Conservation (phyloP, 257 asterid genomes). For the Hygrophila difformis region DNA sequence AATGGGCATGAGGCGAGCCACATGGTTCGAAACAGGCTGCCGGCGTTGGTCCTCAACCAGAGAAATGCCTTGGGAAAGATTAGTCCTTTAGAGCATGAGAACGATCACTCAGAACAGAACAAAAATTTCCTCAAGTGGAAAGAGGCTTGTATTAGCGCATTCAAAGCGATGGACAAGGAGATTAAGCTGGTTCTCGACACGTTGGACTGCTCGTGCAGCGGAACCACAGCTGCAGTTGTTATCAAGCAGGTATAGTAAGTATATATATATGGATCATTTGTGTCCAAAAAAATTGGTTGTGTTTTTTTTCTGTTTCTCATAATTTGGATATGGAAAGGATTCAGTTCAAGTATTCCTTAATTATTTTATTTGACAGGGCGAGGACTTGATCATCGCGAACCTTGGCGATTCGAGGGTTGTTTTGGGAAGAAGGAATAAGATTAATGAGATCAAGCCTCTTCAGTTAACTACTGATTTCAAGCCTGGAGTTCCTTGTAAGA, state of each 20-base stretch:
- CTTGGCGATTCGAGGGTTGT: constrained; percentile 85
- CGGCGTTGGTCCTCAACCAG: constrained; percentile 46
- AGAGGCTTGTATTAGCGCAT: constrained; percentile 53
- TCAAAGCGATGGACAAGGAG: constrained; percentile 60
- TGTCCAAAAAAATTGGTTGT: not conserved
- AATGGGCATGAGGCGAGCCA: constrained; percentile 66
- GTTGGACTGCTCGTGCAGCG: constrained; percentile 64
- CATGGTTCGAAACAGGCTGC: constrained; percentile 59
- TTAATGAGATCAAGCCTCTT: constrained; percentile 40
- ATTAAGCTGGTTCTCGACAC: constrained; percentile 37
- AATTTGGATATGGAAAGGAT: not conserved
- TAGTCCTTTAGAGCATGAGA: constrained; percentile 15
- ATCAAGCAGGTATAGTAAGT: constrained; percentile 51
- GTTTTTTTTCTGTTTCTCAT: too few relatives aligned
- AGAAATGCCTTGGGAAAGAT: constrained; percentile 30
- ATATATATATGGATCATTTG: not conserved
- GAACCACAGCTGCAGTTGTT: constrained; percentile 59
- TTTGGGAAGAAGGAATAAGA: constrained; percentile 46
- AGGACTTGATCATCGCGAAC: constrained; percentile 58
- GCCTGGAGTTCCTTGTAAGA: constrained; percentile 66
- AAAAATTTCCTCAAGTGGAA: constrained; percentile 49
- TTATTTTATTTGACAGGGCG: too few relatives aligned
- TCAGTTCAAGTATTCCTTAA: not conserved
- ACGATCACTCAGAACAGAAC: constrained; percentile 17
- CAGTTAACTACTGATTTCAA: constrained; percentile 77